Base-by-base conservation (phyloP, 371 early-diverging fungal species). In the Mucor velutinosus region DNA sequence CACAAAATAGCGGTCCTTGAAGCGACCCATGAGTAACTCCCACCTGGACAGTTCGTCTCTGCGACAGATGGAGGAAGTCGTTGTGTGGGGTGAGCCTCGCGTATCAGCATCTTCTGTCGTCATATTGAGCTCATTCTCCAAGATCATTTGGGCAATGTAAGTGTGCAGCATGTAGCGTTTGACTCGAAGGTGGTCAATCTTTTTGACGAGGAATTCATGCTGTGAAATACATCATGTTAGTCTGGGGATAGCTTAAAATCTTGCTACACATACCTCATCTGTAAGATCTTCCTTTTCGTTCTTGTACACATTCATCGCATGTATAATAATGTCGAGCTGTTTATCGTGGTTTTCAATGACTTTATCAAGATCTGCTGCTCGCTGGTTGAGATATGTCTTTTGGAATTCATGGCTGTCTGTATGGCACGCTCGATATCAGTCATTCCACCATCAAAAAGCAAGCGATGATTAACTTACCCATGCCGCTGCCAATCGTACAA, bases 401-500 rank as follows among this genome's bases (percentile, higher is more conserved):
- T 72, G 73, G 49, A 65, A 72, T 25, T 68, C 69, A 58, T 62
- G 53, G 7, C 65, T 25, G 12, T 68, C 73, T 72, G 1, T 37
- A 39, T 39, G 1, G 11, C 11, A 21, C n/a, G 7, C 17, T 19
- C 14, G 25, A 25, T 30, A 32, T 43, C 4, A 56, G 25, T 47
- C 27, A n/a, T 37, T 43, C 12, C 37, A 35, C n/a, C n/a, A n/a
- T 35, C 37, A 35, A 35, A 3, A 10, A 0, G 12, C 37, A 35
- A 35, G 37, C 25, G 14, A 35, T 39, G 7, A 14, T 19, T 1
- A n/a, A 53, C n/a, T 60, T 81, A 83, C 83, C 82, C 61, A 64
- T 58, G 33, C 58, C 68, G 39, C 71, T 72, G 12, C 73, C 69
- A 49, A 80, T 66, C 15, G 62, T 65, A 65, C 79, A 79, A 10